Conservation (phyloP, 257 asterid genomes). For the Solanum acaule region DNA sequence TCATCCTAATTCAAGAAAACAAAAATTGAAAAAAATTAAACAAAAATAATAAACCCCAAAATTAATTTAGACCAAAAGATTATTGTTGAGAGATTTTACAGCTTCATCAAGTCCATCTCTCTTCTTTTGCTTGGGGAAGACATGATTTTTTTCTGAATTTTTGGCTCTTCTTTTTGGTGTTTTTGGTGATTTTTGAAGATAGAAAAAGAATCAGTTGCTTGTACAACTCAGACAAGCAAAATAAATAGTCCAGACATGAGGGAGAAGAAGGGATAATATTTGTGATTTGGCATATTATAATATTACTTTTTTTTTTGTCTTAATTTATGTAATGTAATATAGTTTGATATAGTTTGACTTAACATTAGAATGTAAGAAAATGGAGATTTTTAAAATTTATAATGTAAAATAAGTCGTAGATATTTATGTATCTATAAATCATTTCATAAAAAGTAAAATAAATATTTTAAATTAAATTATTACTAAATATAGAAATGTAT, state of each 20-base stretch:
- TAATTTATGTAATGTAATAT: too few species aligned
- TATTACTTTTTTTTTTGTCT: too few species aligned
- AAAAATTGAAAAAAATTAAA: background rate
- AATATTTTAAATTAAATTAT: too few species aligned
- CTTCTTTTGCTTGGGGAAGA: slow-evolving; percentile 98
- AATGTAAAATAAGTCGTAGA: too few species aligned
- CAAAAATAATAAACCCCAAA: background rate
- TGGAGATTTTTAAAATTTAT: too few species aligned
- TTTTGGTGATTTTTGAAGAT: background rate
- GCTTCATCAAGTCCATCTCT: slow-evolving; percentile 96
- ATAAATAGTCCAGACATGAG: background rate
- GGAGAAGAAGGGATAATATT: background rate
- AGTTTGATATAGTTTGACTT: background rate
- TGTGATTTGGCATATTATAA: background rate
- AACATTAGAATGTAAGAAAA: too few species aligned
- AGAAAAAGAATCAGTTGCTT: background rate
- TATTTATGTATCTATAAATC: too few species aligned
- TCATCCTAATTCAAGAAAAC: slow-evolving; percentile 59
- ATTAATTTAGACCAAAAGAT: background rate
- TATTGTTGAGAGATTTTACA: slow-evolving; percentile 32
- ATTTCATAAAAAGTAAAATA: too few species aligned
- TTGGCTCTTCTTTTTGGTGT: background rate
- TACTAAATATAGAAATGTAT: too few species aligned
- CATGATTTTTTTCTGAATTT: slow-evolving; percentile 25
- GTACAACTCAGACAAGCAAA: slow-evolving; percentile 5